A percentile compares a stretch with the other conserved stretches of the same genome.
Conservation (phyloP, 345 rosid genomes). For the Mercurialis annua region DNA sequence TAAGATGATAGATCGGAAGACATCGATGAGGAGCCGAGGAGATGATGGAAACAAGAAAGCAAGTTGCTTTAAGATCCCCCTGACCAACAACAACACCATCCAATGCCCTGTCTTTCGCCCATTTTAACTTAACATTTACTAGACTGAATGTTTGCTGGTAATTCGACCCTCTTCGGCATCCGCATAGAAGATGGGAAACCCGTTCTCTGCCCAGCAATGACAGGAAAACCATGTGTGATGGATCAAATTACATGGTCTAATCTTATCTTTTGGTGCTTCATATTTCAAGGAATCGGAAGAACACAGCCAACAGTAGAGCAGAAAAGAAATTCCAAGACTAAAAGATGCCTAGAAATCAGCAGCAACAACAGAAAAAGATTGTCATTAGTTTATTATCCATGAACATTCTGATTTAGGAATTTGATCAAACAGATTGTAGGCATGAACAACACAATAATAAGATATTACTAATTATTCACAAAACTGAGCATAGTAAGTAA, state of each 20-base stretch:
- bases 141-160: slow-evolving; percentile 50
- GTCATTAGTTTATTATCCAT: neutral
- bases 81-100: slow-evolving; percentile 59
- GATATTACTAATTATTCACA: too few relatives aligned
- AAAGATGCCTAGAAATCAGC: neutral
- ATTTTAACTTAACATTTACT: slow-evolving; percentile 76
- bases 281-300: neutral
- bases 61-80: slow-evolving; percentile 58
- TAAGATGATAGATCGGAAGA: slow-evolving; percentile 53
- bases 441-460: too few relatives aligned
- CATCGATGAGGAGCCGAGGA: slow-evolving; percentile 30
- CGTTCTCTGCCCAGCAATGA: slow-evolving; percentile 14
- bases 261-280: neutral
- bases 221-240: slow-evolving; percentile 34
- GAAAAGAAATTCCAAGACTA: slow-evolving; percentile 1
- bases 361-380: neutral
- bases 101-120: slow-evolving; percentile 73
- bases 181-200: slow-evolving; percentile 24
- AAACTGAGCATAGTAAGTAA: too few relatives aligned
- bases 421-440: too few relatives aligned
- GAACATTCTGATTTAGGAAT: neutral
- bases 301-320: neutral
- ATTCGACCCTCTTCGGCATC: slow-evolving; percentile 34
- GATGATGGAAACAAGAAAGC: slow-evolving; percentile 52
- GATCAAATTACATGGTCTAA: neutral